Evolutionary conservation across 2,329 filamentous ascomycete genomes (phyloP), one percentile per base, ranked within the genome.

Genomic region (Fusarium virguliforme): DNA sequence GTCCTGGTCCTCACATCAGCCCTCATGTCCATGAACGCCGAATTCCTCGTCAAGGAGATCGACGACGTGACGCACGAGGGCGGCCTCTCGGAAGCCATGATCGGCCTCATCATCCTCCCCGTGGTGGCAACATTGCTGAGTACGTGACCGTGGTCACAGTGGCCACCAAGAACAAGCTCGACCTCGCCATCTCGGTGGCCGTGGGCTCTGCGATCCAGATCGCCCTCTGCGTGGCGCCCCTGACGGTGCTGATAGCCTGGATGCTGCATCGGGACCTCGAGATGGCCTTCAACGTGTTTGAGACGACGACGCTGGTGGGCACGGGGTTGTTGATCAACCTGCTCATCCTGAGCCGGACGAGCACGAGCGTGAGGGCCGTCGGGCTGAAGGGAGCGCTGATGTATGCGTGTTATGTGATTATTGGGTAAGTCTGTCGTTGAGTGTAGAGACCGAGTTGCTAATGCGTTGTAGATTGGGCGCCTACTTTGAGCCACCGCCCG

Each of bases 201-300:
- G 83, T 90, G 4, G 88, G 89, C 6, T 88, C 85, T 9, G 85
- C 84, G 0, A 90, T 91, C 62, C 89, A 91, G 73, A 90, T 91
- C 58, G 85, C 88, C 0, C 81, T 91, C 0, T 88, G 90, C 67
- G 85, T 91, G 3, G 88, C 88, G 1, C 89, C 89, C 0, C 78
- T 90, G 46, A 85, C 89, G 4, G 86, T 91, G 12, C 80, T 90
- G 3, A 84, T 89, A 9, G 88, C 87, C 13, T 91, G 89, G 89
- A 82, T 83, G 67, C 80, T 90, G 71, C 76, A 82, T 12, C 84
- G 85, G 40, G 84, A 88, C 22, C 85, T 90, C 78, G 84, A 88
- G n/a, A 84, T 94, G 54, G 91, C 92, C 72, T 94, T 94, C 80
- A 91, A 91, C 73, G 86, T 90, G 37, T 94, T 94, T 76, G 92